A percentile compares a stretch with the other conserved stretches of the same genome.
phyloP scores from a whole-genome alignment of 169 alveolate species.

The Cyclospora cayetanensis region DNA sequence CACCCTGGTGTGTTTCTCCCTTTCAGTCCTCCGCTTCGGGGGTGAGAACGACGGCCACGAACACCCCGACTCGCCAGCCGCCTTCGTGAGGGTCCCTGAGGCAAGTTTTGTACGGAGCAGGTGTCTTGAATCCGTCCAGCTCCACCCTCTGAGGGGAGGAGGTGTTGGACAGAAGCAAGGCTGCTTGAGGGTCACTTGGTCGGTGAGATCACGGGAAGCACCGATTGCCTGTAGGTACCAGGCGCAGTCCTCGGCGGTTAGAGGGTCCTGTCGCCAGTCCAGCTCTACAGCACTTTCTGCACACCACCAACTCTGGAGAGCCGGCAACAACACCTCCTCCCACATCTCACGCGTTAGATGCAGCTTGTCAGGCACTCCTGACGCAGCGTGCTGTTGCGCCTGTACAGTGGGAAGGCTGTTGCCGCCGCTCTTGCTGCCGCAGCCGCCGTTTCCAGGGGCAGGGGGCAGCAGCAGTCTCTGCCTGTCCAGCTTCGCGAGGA shows the following conservation, averaged over 20 bases:
- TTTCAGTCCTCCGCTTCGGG: not conserved
- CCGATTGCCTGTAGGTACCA: conserved; percentile 35
- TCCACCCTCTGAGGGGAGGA: conserved; percentile 15
- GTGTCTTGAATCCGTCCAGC: conserved; percentile 52
- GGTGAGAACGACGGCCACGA: not conserved
- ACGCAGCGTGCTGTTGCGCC: not conserved
- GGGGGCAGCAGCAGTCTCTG: not conserved
- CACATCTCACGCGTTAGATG: not conserved
- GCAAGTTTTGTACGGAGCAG: not conserved
- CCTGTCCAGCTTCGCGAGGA: not conserved
- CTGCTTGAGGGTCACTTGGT: conserved; percentile 30
- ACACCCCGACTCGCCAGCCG: not conserved
- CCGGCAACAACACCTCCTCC: conserved; percentile 21
- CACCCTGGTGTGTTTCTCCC: not conserved
- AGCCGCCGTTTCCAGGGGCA: not conserved
- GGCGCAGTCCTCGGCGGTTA: conserved; percentile 13
- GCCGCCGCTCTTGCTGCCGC: not conserved
- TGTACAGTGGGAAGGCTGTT: not conserved
- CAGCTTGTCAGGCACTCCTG: not conserved
- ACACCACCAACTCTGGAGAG: conserved; percentile 22
- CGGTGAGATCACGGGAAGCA: not conserved
- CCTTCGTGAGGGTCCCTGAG: not conserved
- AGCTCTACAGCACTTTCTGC: conserved; percentile 10
- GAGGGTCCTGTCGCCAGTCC: conserved; percentile 65
- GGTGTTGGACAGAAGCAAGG: conserved; percentile 66